Evolutionary conservation across 805 yeast genomes (phyloP), one percentile per base, ranked within the genome.

Genomic region (Pichia sporocuriosa): DNA sequence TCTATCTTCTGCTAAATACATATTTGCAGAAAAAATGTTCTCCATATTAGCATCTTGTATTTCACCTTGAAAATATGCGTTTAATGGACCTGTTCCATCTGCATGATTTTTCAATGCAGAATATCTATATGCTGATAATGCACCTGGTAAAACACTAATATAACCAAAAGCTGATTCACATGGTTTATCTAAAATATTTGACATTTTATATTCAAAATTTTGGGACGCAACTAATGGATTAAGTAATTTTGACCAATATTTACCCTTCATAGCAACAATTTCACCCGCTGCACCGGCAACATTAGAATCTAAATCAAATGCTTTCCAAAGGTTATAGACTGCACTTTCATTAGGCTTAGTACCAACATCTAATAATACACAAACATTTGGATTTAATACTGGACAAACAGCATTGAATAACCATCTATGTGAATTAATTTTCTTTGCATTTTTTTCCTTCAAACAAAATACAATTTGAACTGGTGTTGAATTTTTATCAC

Each of bases 251-350:
- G 66, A 55, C 75, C 97, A 87, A 23, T 79, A 83, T 53, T 79
- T 84, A 33, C 98, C 99, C 54, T 87, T 88, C 85, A 90, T 82
- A 0, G 97, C 87, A 48, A 84, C 84, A 57, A 93, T 89, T 62
- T 93, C 97, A 48, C 99, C 99, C 12, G 97, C 97, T 1, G 96
- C 98, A 48, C 99, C 99, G 0, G 96, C 99, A 40, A 93, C 96
- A 54, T 90, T 89, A 1, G 97, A 88, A 58, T 93, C 97, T 52
- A 79, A 74, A 61, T 93, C 98, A 62, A 93, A 93, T 0, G 96
- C 95, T 62, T 93, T 93, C 99, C 99, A 93, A 45, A 93, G 68
- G 53, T 90, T 93, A 57, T 93, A 94, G 21, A 90, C 69, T 0
- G 97, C 90, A 40, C 83, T 79, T 35, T 76, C 74, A 49, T 87